A percentile compares a stretch with the other conserved stretches of the same genome.
These are phyloP conservation scores for Ramularia collo-cygni DNA, from an alignment of 2,329 filamentous ascomycete genomes.

Conservation along the genomic window DNA sequence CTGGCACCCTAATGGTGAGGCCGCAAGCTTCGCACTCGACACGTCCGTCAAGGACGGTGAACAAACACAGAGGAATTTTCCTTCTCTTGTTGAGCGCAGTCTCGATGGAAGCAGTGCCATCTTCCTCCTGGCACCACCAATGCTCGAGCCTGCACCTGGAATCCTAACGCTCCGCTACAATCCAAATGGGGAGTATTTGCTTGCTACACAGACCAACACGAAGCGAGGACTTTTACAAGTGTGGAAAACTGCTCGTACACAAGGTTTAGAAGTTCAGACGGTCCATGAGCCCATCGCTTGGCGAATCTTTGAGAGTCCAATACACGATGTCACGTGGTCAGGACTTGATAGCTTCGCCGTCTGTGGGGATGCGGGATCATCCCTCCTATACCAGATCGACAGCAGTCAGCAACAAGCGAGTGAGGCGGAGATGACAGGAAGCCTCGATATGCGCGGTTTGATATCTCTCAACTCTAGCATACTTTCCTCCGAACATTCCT, in stretches of 20 bases:
- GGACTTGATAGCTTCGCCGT: slow-evolving; percentile 38
- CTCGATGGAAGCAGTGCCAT: slow-evolving; percentile 16
- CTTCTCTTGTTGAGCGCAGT: slow-evolving; percentile 23
- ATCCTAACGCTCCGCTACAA: slow-evolving; percentile 27
- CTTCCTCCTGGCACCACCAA: slow-evolving; percentile 15
- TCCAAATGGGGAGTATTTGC: slow-evolving; percentile 23
- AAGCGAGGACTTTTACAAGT: slow-evolving; percentile 28
- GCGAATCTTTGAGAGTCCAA: slow-evolving; percentile 35
- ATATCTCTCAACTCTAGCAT: slow-evolving; percentile 13
- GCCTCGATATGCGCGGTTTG: slow-evolving; percentile 14
- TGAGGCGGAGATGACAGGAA: slow-evolving; percentile 4
- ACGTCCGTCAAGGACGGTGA: slow-evolving; percentile 14
- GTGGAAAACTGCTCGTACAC: slow-evolving; percentile 17
- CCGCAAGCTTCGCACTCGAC: slow-evolving; percentile 26
- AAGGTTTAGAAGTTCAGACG: slow-evolving; percentile 6
- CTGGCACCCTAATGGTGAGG: slow-evolving; percentile 31
- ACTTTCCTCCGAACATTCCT: slow-evolving; percentile 9
- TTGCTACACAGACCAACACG: slow-evolving; percentile 25
- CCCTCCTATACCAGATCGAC: slow-evolving; percentile 18
- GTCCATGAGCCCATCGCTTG: slow-evolving; percentile 33
- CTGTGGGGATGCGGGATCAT: slow-evolving; percentile 32
- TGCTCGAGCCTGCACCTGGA: slow-evolving; percentile 25
- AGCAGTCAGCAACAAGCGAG: slow-evolving; percentile 9
- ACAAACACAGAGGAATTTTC: slow-evolving; percentile 14
- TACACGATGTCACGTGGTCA: slow-evolving; percentile 41